Percentiles rank a stretch among this genome's conserved stretches.
These are phyloP conservation scores for Yarrowia bubula DNA, from an alignment of 805 yeast genomes.

Conservation along the genomic window DNA sequence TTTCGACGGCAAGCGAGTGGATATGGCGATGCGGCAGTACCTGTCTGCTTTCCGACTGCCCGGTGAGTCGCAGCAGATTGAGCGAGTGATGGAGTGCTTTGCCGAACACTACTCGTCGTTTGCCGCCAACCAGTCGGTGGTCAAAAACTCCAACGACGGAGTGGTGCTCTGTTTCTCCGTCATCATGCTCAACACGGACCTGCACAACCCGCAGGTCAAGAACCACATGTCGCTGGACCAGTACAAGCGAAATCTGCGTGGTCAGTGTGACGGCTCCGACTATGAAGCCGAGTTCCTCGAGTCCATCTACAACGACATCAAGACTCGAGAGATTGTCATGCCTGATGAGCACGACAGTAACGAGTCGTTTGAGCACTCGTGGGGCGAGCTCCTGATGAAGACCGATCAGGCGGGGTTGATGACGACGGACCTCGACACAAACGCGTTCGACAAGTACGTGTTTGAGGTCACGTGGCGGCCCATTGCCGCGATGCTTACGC, in stretches of 20 bases:
- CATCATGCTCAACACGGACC: constrained; percentile 90
- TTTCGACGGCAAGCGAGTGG: constrained; percentile 76
- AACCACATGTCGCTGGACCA: constrained; percentile 86
- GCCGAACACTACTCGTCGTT: constrained; percentile 69
- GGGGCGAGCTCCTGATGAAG: constrained; percentile 41
- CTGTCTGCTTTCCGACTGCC: constrained; percentile 86
- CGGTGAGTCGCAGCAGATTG: constrained; percentile 97
- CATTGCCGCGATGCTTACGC: constrained; percentile 68
- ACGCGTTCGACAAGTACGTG: constrained; percentile 66
- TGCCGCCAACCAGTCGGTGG: constrained; percentile 1
- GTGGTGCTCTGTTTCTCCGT: constrained; percentile 88
- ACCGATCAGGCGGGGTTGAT: constrained; percentile 31
- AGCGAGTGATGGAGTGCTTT: constrained; percentile 82
- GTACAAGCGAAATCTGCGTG: constrained; percentile 74
- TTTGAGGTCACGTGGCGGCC: constrained; percentile 63
- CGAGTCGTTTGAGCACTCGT: constrained; percentile 82
- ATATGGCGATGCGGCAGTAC: constrained; percentile 83
- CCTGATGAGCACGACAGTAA: constrained; percentile 96
- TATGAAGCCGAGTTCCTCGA: constrained; percentile 84
- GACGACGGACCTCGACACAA: constrained; percentile 16
- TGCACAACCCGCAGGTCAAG: constrained; percentile 89
- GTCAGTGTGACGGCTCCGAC: constrained; percentile 68
- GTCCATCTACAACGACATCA: constrained; percentile 75
- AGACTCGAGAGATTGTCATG: constrained; percentile 87
- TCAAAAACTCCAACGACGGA: constrained; percentile 56